Evolutionary conservation across 2,329 filamentous ascomycete species (phyloP).

Genomic region (Aphanocladium album): DNA sequence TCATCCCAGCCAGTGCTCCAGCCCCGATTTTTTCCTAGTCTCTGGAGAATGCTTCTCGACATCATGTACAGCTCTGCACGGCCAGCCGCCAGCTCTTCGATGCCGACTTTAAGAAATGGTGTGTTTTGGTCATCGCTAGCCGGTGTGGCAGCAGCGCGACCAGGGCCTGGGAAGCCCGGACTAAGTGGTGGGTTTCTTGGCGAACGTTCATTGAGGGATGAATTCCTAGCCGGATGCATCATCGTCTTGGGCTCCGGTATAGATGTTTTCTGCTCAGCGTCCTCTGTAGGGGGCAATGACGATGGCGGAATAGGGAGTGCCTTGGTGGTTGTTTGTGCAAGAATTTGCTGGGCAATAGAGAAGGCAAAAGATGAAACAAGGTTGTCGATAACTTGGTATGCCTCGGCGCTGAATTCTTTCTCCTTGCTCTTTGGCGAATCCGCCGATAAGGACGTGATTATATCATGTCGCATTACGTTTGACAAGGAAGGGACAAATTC

Average conservation of each 20-base stretch:
- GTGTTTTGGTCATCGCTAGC: constrained; percentile 37
- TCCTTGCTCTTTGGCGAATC: constrained; percentile 34
- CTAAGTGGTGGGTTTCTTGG: constrained; percentile 43
- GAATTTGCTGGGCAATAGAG: constrained; percentile 67
- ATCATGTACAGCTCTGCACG: constrained; percentile 78
- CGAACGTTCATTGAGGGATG: constrained; percentile 50
- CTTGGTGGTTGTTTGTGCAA: constrained; percentile 68
- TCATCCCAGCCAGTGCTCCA: constrained; percentile 76
- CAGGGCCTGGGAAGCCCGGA: constrained; percentile 47
- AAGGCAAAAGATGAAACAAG: constrained; percentile 75
- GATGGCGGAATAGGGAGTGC: constrained; percentile 62
- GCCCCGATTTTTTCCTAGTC: constrained; percentile 62
- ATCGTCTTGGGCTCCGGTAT: constrained; percentile 66
- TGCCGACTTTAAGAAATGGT: constrained; percentile 56
- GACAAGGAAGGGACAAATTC: constrained; percentile 80
- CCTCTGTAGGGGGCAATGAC: constrained; percentile 40
- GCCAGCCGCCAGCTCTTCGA: constrained; percentile 76
- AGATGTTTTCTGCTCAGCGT: constrained; percentile 54
- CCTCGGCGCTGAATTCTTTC: constrained; percentile 28
- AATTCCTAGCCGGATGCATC: constrained; percentile 62
- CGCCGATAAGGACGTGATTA: constrained; percentile 56
- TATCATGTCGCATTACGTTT: constrained; percentile 72
- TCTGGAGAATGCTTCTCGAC: constrained; percentile 73
- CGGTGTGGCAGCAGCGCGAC: constrained; percentile 31
- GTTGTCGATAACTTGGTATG: constrained; percentile 60